Conservation (phyloP, 2,329 filamentous ascomycete species). For the Microthyrium microscopicum region DNA sequence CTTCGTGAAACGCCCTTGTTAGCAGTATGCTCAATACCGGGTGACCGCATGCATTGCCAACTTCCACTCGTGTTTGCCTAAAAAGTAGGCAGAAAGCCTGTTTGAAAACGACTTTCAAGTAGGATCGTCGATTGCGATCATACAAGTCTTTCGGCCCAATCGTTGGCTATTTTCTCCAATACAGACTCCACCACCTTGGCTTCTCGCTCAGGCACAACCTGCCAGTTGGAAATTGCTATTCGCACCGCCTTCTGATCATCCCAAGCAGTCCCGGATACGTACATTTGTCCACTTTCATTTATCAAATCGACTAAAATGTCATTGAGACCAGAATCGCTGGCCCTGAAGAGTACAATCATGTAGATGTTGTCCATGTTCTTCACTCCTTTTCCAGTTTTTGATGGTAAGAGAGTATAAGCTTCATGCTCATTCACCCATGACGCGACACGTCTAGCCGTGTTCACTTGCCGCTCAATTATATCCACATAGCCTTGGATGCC, state of each 20-base stretch:
- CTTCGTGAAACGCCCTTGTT: too few species aligned
- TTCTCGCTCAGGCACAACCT: slow-evolving; percentile 52
- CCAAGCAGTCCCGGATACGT: slow-evolving; percentile 72
- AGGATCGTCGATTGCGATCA: too few species aligned
- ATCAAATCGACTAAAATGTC: slow-evolving; percentile 50
- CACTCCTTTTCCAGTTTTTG: slow-evolving; percentile 12
- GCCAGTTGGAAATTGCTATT: slow-evolving; percentile 80
- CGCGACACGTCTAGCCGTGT: slow-evolving; percentile 52
- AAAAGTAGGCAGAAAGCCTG: too few species aligned
- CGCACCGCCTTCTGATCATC: slow-evolving; percentile 54
- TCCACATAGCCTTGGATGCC: slow-evolving; percentile 50
- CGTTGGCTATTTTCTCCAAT: too few species aligned
- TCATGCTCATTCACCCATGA: slow-evolving; percentile 42
- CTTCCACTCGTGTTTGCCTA: too few species aligned
- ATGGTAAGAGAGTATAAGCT: slow-evolving; percentile 51
- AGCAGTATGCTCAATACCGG: too few species aligned
- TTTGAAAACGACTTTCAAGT: too few species aligned
- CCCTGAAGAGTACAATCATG: slow-evolving; percentile 64
- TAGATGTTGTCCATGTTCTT: slow-evolving; percentile 37
- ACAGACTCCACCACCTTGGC: slow-evolving; percentile 47
- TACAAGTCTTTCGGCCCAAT: too few species aligned
- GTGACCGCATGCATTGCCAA: too few species aligned
- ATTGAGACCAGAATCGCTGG: slow-evolving; percentile 49
- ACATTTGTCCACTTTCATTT: slow-evolving; percentile 58
- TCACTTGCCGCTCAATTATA: slow-evolving; percentile 58